Evolutionary conservation across 2,329 filamentous ascomycete genomes (phyloP).

Genomic region (Fusarium phyllophilum): DNA sequence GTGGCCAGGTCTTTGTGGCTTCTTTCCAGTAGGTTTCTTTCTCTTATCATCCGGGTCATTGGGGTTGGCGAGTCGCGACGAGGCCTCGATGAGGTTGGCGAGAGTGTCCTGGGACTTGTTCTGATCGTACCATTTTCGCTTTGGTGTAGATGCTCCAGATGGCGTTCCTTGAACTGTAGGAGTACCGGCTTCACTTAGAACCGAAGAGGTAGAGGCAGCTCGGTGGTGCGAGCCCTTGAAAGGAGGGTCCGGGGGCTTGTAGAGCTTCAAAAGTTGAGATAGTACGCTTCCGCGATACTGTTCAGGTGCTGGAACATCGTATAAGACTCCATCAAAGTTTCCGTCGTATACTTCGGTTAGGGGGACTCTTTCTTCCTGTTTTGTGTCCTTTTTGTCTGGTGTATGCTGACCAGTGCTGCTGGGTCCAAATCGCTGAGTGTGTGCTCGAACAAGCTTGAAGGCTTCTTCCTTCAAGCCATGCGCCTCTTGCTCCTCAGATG

Average conservation of each 20-base stretch:
- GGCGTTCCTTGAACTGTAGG: slow-evolving; percentile 50
- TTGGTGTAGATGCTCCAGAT: slow-evolving; percentile 55
- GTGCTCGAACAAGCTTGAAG: slow-evolving; percentile 56
- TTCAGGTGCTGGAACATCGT: slow-evolving; percentile 53
- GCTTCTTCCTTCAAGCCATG: slow-evolving; percentile 48
- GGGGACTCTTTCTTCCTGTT: slow-evolving; percentile 22
- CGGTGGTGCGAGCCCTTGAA: slow-evolving; percentile 36
- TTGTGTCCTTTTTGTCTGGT: slow-evolving; percentile 20
- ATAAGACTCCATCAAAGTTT: slow-evolving; percentile 52
- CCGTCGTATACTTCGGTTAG: slow-evolving; percentile 53
- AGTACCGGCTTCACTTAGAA: slow-evolving; percentile 46
- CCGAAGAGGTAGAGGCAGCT: slow-evolving; percentile 41
- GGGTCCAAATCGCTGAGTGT: slow-evolving; percentile 47
- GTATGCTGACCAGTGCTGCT: slow-evolving; percentile 12
- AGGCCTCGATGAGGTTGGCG: slow-evolving; percentile 59
- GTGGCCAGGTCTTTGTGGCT: slow-evolving; percentile 46
- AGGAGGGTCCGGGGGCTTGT: slow-evolving; percentile 51
- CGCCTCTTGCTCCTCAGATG: slow-evolving; percentile 14
- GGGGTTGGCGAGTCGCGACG: slow-evolving; percentile 54
- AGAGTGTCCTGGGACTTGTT: slow-evolving; percentile 59
- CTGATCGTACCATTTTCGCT: slow-evolving; percentile 60
- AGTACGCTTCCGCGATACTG: slow-evolving; percentile 58
- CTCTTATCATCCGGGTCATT: slow-evolving; percentile 32
- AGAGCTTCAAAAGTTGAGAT: slow-evolving; percentile 58
- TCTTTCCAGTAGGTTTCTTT: slow-evolving; percentile 43